A percentile compares a stretch with the other conserved stretches of the same genome.
Evolutionary conservation across 116 monocot species (phyloP).

Genomic region (Papilionanthe hybrid): DNA sequence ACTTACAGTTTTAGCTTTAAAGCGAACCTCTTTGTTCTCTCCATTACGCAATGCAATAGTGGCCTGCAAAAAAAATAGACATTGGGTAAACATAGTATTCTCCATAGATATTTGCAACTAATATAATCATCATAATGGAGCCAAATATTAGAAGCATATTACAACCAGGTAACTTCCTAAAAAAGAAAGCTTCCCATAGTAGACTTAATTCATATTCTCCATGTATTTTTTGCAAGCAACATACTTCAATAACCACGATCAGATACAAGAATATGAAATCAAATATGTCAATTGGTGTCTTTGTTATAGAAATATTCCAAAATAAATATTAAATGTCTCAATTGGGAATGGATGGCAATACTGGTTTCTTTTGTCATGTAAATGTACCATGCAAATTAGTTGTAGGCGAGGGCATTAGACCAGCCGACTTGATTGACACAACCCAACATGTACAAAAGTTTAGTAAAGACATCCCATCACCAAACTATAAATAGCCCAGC

Average conservation of each 20-base stretch:
- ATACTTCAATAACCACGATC: neutral
- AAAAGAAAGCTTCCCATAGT: neutral
- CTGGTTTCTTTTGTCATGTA: neutral
- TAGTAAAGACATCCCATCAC: neutral
- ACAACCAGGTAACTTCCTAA: neutral
- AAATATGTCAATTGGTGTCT: neutral
- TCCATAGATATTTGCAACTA: neutral
- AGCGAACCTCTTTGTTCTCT: constrained; percentile 25
- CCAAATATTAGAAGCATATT: neutral
- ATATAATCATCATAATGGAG: neutral
- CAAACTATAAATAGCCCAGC: neutral
- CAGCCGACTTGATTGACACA: neutral
- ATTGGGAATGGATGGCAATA: neutral
- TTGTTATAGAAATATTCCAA: neutral
- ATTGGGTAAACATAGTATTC: neutral
- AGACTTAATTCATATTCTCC: neutral
- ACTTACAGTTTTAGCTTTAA: constrained; percentile 24
- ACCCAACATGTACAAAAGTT: neutral
- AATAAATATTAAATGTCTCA: neutral
- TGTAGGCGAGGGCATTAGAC: neutral
- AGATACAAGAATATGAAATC: neutral
- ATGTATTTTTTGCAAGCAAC: neutral
- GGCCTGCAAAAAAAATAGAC: constrained; percentile 7
- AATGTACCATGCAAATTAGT: neutral
- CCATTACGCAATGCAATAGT: constrained; percentile 9